phyloP scores from a whole-genome alignment of 2,329 filamentous ascomycete species.

The Colletotrichum lupini region DNA sequence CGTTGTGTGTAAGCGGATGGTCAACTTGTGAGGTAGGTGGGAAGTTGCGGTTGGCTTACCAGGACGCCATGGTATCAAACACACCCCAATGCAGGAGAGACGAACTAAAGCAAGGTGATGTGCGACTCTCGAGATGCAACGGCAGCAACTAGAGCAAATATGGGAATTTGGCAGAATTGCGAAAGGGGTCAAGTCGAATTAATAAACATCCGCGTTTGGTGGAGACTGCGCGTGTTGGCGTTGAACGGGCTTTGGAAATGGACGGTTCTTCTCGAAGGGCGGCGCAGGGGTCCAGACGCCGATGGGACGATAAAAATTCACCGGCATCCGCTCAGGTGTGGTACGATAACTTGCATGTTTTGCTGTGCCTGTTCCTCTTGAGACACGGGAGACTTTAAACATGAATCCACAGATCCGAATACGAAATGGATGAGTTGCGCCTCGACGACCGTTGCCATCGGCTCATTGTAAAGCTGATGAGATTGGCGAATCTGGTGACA shows the following conservation, averaged over 20 bases:
- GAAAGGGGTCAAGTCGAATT: neutral
- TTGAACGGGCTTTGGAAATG: constrained; percentile 28
- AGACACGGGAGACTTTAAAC: neutral
- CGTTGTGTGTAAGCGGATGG: constrained; percentile 13
- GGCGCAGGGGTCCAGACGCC: constrained; percentile 27
- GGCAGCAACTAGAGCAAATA: neutral
- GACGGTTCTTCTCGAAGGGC: constrained; percentile 9
- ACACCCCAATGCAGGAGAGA: neutral
- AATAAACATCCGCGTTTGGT: constrained; percentile 3
- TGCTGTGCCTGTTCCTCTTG: constrained; percentile 1
- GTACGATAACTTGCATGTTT: constrained; percentile 26
- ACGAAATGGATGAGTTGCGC: neutral
- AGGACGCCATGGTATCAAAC: constrained; percentile 21
- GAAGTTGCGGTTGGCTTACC: neutral
- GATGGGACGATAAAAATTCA: constrained; percentile 30
- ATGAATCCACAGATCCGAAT: constrained; percentile 13
- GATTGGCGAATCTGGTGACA: constrained; percentile 25
- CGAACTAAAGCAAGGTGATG: neutral
- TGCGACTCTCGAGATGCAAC: neutral
- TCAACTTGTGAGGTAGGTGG: neutral
- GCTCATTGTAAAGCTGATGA: neutral
- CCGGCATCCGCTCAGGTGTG: constrained; percentile 29
- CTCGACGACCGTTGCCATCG: neutral
- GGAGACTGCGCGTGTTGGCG: constrained; percentile 1
- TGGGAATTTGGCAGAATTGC: neutral